Conservation (phyloP, 371 early-diverging fungal species). For the Blakeslea trispora region DNA sequence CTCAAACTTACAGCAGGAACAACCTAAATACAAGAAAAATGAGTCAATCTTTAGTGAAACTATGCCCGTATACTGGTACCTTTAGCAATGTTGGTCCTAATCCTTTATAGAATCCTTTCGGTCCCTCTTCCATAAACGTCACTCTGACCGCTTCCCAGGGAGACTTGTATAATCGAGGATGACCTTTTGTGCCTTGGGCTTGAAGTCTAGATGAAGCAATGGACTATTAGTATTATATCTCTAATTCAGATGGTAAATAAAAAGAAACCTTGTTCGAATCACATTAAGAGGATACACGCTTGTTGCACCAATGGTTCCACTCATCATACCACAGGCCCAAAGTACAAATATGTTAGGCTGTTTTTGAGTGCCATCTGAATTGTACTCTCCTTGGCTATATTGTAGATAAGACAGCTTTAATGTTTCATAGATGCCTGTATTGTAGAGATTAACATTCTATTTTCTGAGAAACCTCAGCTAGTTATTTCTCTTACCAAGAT, state of each 20-base stretch:
- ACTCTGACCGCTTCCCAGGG: slow-evolving; percentile 67
- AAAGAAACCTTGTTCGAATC: slow-evolving; percentile 66
- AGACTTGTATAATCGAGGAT: slow-evolving; percentile 65
- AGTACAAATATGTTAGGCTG: slow-evolving; percentile 54
- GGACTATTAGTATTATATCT: background rate
- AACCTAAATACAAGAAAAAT: slow-evolving; percentile 39
- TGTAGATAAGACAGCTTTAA: slow-evolving; percentile 65
- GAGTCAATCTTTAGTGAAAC: background rate
- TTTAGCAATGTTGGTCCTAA: slow-evolving; percentile 73
- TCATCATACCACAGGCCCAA: slow-evolving; percentile 68
- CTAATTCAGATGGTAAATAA: background rate
- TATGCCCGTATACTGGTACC: slow-evolving; percentile 34
- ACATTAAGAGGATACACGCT: slow-evolving; percentile 74
- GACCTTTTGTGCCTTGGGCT: slow-evolving; percentile 78
- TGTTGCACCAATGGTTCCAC: slow-evolving; percentile 68
- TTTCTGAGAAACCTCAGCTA: background rate
- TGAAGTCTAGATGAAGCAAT: slow-evolving; percentile 55
- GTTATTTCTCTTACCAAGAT: slow-evolving; percentile 46
- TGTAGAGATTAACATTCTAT: background rate
- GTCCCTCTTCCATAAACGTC: slow-evolving; percentile 71
- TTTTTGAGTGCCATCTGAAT: slow-evolving; percentile 29
- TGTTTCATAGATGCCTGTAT: slow-evolving; percentile 64
- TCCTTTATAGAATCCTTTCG: slow-evolving; percentile 87
- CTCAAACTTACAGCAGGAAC: slow-evolving; percentile 68
- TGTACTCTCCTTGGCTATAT: slow-evolving; percentile 41